These are phyloP conservation scores for Diplodia sapinea DNA, from an alignment of 2,329 filamentous ascomycete species.

Conservation along the genomic window DNA sequence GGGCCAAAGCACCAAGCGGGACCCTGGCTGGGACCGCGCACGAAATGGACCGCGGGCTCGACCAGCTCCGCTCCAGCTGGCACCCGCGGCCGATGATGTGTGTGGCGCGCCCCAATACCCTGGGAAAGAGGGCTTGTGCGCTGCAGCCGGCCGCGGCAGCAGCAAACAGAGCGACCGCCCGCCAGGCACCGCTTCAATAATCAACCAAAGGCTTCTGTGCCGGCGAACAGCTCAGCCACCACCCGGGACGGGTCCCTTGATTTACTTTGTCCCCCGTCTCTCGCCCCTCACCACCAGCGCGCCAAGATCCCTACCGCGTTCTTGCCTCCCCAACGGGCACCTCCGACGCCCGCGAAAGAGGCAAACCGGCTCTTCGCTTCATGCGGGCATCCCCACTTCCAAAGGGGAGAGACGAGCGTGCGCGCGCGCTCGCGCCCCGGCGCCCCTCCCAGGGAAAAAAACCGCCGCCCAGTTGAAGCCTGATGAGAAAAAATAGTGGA, in stretches of 20 bases:
- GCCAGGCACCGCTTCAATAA: background rate
- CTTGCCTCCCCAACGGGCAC: background rate
- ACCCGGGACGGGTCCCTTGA: background rate
- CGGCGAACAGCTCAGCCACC: background rate
- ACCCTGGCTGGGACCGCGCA: background rate
- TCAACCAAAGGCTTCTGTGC: background rate
- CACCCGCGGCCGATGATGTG: conserved; percentile 16
- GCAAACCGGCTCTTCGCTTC: conserved; percentile 15
- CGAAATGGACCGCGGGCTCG: conserved; percentile 21
- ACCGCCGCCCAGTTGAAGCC: background rate
- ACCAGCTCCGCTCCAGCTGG: background rate
- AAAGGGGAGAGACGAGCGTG: background rate
- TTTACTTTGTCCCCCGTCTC: background rate
- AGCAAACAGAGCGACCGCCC: background rate
- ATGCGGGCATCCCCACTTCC: background rate
- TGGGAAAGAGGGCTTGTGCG: conserved; percentile 14
- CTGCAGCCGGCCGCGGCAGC: background rate
- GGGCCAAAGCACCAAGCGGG: conserved; percentile 11
- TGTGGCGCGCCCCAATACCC: conserved; percentile 15
- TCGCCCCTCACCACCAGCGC: background rate
- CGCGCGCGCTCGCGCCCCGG: background rate
- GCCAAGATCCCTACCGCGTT: background rate
- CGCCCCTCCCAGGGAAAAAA: background rate
- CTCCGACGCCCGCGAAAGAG: conserved; percentile 2
- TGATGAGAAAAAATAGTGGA: background rate